These are phyloP conservation scores for Colletotrichum sp. DNA, from an alignment of 2,329 filamentous ascomycete genomes.

Conservation along the genomic window DNA sequence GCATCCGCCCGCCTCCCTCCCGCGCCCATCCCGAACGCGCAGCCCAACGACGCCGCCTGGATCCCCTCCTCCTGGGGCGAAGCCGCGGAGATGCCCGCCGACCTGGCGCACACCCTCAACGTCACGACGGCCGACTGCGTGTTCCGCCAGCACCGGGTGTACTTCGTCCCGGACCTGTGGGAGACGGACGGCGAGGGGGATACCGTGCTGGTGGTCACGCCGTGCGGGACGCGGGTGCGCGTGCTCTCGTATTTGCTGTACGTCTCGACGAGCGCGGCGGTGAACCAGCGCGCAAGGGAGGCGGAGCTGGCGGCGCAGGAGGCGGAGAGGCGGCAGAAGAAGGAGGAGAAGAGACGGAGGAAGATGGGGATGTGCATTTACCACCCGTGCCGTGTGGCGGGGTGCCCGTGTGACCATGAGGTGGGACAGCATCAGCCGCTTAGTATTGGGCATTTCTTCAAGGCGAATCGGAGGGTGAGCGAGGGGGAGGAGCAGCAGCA, in stretches of 20 bases:
- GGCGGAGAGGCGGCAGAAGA: not conserved
- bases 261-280: not conserved
- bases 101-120: not conserved
- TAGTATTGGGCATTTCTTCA: not conserved
- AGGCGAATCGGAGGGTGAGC: not conserved
- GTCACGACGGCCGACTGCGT: not conserved
- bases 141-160: not conserved
- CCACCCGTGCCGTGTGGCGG: not conserved
- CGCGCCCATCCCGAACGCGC: not conserved
- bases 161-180: not conserved
- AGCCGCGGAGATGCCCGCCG: not conserved
- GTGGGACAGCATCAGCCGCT: not conserved
- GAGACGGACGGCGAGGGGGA: not conserved
- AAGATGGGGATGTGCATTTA: not conserved
- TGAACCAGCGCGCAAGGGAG: not conserved
- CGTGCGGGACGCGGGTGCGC: not conserved
- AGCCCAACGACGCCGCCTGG: not conserved
- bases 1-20: not conserved
- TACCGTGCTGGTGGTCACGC: not conserved
- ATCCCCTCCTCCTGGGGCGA: not conserved
- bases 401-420: not conserved
- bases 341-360: not conserved
- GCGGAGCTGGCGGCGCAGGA: not conserved
- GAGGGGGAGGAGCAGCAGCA: not conserved
- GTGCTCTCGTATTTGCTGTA: not conserved